A percentile compares a stretch with the other conserved stretches of the same genome.
phyloP scores from a whole-genome alignment of 768 basidiomycete genomes.

The Plicaturopsis crispa region DNA sequence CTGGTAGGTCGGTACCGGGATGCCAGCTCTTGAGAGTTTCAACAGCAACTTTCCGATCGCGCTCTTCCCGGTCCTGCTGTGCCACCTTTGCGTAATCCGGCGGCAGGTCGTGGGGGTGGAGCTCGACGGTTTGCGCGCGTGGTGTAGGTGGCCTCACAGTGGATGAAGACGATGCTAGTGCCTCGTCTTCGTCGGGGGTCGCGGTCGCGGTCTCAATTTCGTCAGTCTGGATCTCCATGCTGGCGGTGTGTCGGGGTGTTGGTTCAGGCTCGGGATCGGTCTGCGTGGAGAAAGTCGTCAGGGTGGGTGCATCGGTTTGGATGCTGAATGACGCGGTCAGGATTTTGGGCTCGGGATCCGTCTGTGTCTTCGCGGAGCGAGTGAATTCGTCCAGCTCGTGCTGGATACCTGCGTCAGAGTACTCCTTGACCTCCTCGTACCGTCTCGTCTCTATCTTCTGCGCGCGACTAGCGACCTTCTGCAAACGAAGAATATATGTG shows the following conservation, averaged over 20 bases:
- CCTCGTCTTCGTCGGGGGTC: constrained; percentile 46
- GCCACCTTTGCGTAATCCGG: constrained; percentile 66
- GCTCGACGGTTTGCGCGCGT: constrained; percentile 30
- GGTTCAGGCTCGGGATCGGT: constrained; percentile 19
- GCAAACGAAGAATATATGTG: constrained; percentile 6
- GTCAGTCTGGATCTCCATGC: constrained; percentile 63
- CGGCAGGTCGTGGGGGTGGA: constrained; percentile 48
- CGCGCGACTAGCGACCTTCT: constrained; percentile 65
- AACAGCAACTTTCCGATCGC: constrained; percentile 43
- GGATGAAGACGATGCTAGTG: constrained; percentile 66
- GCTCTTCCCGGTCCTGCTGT: constrained; percentile 27
- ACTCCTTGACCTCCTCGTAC: constrained; percentile 64
- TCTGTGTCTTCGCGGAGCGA: constrained; percentile 44
- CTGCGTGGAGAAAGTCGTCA: constrained; percentile 25
- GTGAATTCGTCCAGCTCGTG: constrained; percentile 53
- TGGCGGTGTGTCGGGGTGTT: constrained; percentile 13
- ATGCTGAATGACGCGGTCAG: constrained; percentile 37
- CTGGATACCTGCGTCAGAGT: constrained; percentile 67
- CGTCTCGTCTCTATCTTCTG: constrained; percentile 36
- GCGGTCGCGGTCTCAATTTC: constrained; percentile 30
- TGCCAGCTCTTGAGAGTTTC: constrained; percentile 70
- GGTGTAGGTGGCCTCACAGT: constrained; percentile 69
- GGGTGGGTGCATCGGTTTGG: constrained; percentile 42
- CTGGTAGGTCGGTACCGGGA: constrained; percentile 40
- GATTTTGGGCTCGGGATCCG: constrained; percentile 49